phyloP scores from a whole-genome alignment of 202 grass and related monocot species.

The Zoysia matrella region DNA sequence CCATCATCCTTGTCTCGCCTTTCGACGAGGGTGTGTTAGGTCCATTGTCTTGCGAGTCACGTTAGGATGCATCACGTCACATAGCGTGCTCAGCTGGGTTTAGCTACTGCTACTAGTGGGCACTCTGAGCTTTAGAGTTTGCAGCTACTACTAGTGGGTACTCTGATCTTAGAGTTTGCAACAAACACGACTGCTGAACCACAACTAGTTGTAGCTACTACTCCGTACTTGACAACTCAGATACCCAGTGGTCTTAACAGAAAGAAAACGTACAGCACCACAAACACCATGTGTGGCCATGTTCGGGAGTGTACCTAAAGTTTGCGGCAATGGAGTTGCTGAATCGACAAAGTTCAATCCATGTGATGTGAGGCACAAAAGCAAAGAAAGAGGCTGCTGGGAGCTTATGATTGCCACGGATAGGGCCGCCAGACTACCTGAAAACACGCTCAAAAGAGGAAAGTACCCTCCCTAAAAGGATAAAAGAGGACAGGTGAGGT shows the following conservation, averaged over 20 bases:
- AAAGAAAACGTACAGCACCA: background rate
- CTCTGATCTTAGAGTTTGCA: too few relatives aligned
- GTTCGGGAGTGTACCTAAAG: background rate
- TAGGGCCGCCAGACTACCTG: conserved; percentile 18
- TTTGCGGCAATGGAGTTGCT: background rate
- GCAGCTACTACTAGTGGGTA: too few relatives aligned
- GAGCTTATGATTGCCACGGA: conserved; percentile 1
- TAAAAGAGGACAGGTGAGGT: background rate
- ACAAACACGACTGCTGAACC: too few relatives aligned
- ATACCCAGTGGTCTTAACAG: too few relatives aligned
- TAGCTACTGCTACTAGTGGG: too few relatives aligned
- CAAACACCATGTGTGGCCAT: background rate
- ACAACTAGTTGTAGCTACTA: too few relatives aligned
- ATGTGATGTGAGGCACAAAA: background rate
- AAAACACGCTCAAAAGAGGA: conserved; percentile 2
- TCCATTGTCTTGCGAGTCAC: background rate
- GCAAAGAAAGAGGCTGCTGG: conserved; percentile 17
- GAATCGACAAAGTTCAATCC: background rate
- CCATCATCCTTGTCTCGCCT: conserved; percentile 5
- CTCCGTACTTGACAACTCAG: too few relatives aligned
- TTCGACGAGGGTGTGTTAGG: background rate
- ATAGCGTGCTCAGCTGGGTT: too few relatives aligned
- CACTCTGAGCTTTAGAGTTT: too few relatives aligned
- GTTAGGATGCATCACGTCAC: background rate
- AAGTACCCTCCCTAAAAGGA: background rate